Evolutionary conservation across 2,329 filamentous ascomycete genomes (phyloP).

Genomic region (Penicillium sp.): DNA sequence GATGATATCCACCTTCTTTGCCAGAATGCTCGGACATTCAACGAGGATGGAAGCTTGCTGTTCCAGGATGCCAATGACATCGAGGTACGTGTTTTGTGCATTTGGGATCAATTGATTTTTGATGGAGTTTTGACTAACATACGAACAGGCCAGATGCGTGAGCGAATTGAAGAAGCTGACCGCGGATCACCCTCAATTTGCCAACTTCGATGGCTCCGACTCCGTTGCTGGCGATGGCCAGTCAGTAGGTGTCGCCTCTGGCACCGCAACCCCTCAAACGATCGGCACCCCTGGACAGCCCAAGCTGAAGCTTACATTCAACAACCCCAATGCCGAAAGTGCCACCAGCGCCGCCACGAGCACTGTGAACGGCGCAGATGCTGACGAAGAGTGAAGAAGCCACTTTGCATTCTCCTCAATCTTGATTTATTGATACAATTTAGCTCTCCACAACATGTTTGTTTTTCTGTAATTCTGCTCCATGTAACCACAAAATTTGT

Average conservation of each 20-base stretch:
- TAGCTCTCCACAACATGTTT: constrained; percentile 11
- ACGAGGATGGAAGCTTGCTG: constrained; percentile 91
- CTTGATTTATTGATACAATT: constrained; percentile 6
- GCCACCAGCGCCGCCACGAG: constrained; percentile 39
- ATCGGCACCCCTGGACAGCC: constrained; percentile 61
- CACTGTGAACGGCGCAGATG: constrained; percentile 39
- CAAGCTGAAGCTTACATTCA: constrained; percentile 72
- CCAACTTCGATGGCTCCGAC: constrained; percentile 62
- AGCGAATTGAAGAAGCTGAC: constrained; percentile 61
- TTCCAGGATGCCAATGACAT: constrained; percentile 93
- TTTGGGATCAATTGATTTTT: neutral
- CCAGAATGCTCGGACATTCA: constrained; percentile 91
- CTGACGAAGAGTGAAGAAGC: constrained; percentile 40
- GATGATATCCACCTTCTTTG: constrained; percentile 85
- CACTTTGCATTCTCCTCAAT: neutral
- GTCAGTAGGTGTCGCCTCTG: constrained; percentile 57
- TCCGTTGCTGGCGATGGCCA: constrained; percentile 55
- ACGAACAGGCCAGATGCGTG: constrained; percentile 55
- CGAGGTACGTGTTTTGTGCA: constrained; percentile 67
- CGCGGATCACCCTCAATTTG: constrained; percentile 61
- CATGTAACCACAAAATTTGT: neutral
- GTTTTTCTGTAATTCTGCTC: constrained; percentile 13
- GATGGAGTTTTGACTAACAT: constrained; percentile 2
- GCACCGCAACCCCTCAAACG: constrained; percentile 66
- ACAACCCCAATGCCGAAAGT: constrained; percentile 47